Evolutionary conservation across 805 yeast species (phyloP), one percentile per base, ranked within the genome.

Genomic region (Wickerhamiella sergipiensis): DNA sequence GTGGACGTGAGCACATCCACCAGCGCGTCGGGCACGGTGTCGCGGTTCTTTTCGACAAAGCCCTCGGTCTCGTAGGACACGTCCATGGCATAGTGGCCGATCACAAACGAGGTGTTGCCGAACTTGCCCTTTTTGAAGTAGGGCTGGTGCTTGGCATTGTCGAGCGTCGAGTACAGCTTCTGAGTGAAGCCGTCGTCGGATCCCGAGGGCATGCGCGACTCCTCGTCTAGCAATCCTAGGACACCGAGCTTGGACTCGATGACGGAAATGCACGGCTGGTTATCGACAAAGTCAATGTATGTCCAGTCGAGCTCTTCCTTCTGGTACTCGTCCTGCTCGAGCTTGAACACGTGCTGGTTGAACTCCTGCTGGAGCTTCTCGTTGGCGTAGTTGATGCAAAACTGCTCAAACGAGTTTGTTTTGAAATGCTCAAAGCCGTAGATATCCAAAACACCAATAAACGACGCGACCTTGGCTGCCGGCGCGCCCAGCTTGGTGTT

Each of bases 351-450:
- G 62, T 90, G 97, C 71, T 88, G 97, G 62, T 89, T 90, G 69
- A 90, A 90, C 67, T 90, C 97, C 68, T 90, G 97, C 69, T 90
- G 97, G 60, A 90, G 75, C 69, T 90, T 90, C 71, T 90, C 98
- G 68, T 89, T 89, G 45, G 97, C 96, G 66, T 89, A 89, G 67
- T 89, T 89, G 69, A 89, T 89, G 72, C 98, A 90, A 68, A 90
- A 90, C 68, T 90, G 98, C 69, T 90, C 98, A 63, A 90, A 90
- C 8, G 96, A 88, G 69, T 90, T 90, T 61, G 78, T 81, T 58
- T 86, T 89, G 65, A 90, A 90, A 68, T 90, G 97, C 68, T 90
- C 98, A 66, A 90, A 90, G 22, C 98, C 98, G 64, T 90, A 90
- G 60, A 90, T 90, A 81, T 90, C 98, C 60, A 90, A 75, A 29